These are phyloP conservation scores for Myxozyma melibiosi DNA, from an alignment of 805 yeast genomes.

Conservation along the genomic window DNA sequence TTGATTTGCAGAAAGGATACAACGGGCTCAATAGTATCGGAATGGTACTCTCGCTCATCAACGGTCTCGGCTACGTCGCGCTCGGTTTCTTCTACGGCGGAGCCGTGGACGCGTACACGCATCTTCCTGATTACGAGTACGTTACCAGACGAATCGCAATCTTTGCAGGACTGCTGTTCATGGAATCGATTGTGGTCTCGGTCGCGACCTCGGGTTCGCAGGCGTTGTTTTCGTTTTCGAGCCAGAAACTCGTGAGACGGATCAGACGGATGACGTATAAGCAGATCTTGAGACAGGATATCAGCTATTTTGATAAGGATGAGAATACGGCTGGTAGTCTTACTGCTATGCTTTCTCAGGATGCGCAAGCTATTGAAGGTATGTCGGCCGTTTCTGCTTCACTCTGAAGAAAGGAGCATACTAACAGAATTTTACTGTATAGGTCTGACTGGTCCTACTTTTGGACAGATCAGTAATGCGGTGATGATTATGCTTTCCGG, in stretches of 20 bases:
- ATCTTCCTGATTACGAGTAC: slow-evolving; percentile 18
- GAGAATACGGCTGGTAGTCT: slow-evolving; percentile 46
- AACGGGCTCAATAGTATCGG: slow-evolving; percentile 1
- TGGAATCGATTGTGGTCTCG: slow-evolving; percentile 16
- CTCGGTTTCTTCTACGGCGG: slow-evolving; percentile 29
- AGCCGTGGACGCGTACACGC: slow-evolving; percentile 21
- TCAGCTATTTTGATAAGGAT: slow-evolving; percentile 44
- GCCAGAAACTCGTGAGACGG: slow-evolving; percentile 42
- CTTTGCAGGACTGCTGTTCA: slow-evolving; percentile 24
- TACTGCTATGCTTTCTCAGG: slow-evolving; percentile 45
- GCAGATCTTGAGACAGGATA: slow-evolving; percentile 44
- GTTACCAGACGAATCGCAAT: slow-evolving; percentile 12
- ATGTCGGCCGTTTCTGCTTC: not conserved
- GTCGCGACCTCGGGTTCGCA: slow-evolving; percentile 9
- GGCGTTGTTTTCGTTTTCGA: slow-evolving; percentile 30
- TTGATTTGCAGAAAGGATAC: not conserved
- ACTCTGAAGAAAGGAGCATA: too few species aligned
- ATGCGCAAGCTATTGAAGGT: slow-evolving; percentile 43
- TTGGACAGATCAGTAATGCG: slow-evolving; percentile 42
- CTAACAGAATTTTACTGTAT: slow-evolving; percentile 10
- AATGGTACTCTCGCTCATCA: not conserved
- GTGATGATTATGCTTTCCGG: slow-evolving; percentile 42
- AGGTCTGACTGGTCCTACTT: slow-evolving; percentile 37
- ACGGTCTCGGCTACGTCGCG: slow-evolving; percentile 22
- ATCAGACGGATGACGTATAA: slow-evolving; percentile 41